Conservation (phyloP, 2,329 filamentous ascomycete species). For the Dryadomyces quercivorus region DNA sequence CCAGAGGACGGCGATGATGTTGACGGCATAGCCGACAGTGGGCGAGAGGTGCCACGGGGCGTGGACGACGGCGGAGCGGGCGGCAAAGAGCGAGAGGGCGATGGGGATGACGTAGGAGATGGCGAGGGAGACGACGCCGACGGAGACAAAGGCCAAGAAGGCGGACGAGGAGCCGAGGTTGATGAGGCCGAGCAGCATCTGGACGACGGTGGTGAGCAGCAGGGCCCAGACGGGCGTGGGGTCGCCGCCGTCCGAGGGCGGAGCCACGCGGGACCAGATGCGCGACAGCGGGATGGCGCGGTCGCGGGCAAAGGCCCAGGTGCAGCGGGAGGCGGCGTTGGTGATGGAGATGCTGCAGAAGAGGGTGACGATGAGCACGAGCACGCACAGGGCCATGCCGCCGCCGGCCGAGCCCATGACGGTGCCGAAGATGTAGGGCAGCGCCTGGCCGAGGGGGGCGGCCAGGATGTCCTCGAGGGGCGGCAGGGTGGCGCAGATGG, state of each 20-base stretch:
- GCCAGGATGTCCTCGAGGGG: constrained; percentile 29
- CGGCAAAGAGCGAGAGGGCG: constrained; percentile 25
- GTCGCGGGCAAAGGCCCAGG: constrained; percentile 21
- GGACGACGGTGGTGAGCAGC: constrained; percentile 20
- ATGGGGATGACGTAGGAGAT: constrained; percentile 29
- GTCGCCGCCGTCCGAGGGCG: constrained; percentile 12
- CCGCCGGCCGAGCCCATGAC: constrained; percentile 27
- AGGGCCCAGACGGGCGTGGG: constrained; percentile 19
- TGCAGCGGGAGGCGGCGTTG: constrained; percentile 18
- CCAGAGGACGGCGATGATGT: constrained; percentile 33
- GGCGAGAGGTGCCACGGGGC: constrained; percentile 17
- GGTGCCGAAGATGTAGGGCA: constrained; percentile 33
- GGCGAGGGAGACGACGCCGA: constrained; percentile 29
- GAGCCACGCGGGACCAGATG: constrained; percentile 24
- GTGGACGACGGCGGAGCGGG: constrained; percentile 23
- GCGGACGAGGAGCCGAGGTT: constrained; percentile 31
- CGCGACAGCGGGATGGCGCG: constrained; percentile 25
- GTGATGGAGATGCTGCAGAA: constrained; percentile 22
- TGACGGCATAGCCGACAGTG: constrained; percentile 3
- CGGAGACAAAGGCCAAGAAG: constrained; percentile 27
- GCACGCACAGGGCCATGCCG: constrained; percentile 27
- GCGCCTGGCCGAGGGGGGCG: constrained; percentile 29
- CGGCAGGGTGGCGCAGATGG: constrained; percentile 39
- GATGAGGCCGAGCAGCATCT: constrained; percentile 26
- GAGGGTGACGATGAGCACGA: constrained; percentile 30